Evolutionary conservation across 768 basidiomycete genomes (phyloP).

Genomic region (Lactifluus volemus): DNA sequence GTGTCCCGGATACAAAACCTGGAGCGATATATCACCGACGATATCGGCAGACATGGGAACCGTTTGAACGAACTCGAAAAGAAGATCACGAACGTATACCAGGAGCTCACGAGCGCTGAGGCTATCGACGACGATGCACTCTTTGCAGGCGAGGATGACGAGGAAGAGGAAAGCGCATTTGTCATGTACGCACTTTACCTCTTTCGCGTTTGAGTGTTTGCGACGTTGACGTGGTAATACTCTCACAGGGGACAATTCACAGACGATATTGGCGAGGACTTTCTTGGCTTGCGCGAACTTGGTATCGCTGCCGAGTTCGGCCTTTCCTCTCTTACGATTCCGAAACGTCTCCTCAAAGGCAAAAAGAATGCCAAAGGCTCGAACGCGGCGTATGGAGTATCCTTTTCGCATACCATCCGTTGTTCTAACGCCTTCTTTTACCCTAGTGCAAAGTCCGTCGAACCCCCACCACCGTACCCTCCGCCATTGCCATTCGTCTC

Average conservation of each 20-base stretch:
- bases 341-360: constrained; percentile 64
- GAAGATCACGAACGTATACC: constrained; percentile 77
- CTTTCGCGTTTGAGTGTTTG: not conserved
- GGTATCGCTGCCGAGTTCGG: constrained; percentile 86
- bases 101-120: constrained; percentile 48
- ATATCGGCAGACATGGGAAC: constrained; percentile 72
- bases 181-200: constrained; percentile 41
- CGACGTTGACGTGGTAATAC: not conserved
- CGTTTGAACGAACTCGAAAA: constrained; percentile 74
- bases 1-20: constrained; percentile 68
- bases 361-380: constrained; percentile 31
- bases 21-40: constrained; percentile 83
- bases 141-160: constrained; percentile 45
- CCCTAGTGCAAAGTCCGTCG: constrained; percentile 50
- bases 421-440: not conserved
- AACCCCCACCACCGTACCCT: constrained; percentile 77
- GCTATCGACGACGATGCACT: constrained; percentile 54
- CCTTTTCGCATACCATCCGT: not conserved
- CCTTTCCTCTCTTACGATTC: constrained; percentile 66
- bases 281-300: constrained; percentile 78
- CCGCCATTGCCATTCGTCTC: constrained; percentile 77
- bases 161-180: constrained; percentile 56
- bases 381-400: constrained; percentile 39
- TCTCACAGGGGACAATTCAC: constrained; percentile 70
- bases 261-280: constrained; percentile 84